Conservation (phyloP, 129 eudicot species). For the Lactuca sativa region DNA sequence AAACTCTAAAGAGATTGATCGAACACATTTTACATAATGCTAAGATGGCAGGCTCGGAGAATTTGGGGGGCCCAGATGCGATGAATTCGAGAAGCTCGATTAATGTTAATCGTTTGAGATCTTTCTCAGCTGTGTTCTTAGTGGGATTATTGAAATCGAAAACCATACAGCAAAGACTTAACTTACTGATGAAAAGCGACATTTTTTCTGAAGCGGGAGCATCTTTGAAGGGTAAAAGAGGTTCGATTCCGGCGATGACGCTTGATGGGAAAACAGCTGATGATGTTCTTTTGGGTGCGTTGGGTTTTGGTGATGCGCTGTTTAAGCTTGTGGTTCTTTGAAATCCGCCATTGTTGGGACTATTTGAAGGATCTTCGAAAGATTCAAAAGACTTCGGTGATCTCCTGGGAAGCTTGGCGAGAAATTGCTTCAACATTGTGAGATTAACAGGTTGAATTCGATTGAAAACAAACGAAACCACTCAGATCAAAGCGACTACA, state of each 20-base stretch:
- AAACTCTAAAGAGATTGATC: constrained; percentile 74
- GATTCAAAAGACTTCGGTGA: constrained; percentile 50
- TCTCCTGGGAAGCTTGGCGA: constrained; percentile 65
- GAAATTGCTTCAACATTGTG: constrained; percentile 82
- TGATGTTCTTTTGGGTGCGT: constrained; percentile 58
- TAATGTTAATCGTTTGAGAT: constrained; percentile 66
- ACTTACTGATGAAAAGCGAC: constrained; percentile 89
- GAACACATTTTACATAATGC: constrained; percentile 90
- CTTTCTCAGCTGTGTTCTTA: constrained; percentile 68
- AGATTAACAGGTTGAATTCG: not conserved
- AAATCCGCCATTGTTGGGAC: constrained; percentile 37
- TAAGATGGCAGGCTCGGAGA: constrained; percentile 82
- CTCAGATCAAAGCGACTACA: constrained; percentile 26
- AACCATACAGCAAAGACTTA: constrained; percentile 84
- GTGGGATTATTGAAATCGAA: constrained; percentile 75
- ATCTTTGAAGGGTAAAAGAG: constrained; percentile 80
- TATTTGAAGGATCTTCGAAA: constrained; percentile 36
- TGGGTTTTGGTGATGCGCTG: constrained; percentile 35
- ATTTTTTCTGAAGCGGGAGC: constrained; percentile 74
- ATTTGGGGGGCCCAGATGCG: constrained; percentile 63
- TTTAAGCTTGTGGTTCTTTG: constrained; percentile 37
- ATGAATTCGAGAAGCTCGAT: constrained; percentile 78
- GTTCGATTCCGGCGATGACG: constrained; percentile 82
- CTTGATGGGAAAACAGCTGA: constrained; percentile 87
- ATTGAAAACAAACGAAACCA: constrained; percentile 16